Evolutionary conservation across 2,329 filamentous ascomycete species (phyloP).

Genomic region (Penicillium verrucosum): DNA sequence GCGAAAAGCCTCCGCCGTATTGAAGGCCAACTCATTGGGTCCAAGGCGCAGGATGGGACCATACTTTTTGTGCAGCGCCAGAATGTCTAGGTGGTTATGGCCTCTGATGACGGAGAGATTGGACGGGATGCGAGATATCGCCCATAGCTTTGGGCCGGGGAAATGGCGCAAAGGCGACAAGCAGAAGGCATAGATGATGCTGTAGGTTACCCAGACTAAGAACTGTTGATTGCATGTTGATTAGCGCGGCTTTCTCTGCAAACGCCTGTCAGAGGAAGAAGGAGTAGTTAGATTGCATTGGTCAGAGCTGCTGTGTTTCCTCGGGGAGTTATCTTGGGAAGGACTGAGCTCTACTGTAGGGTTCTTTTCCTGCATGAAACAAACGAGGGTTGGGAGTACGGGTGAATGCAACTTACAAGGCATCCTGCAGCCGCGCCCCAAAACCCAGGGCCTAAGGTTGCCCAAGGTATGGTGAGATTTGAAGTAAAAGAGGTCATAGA

Average conservation of each 20-base stretch:
- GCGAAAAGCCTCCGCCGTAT: slow-evolving; percentile 27
- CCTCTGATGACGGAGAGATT: slow-evolving; percentile 23
- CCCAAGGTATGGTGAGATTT: slow-evolving; percentile 8
- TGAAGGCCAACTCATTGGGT: slow-evolving; percentile 28
- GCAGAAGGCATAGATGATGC: slow-evolving; percentile 19
- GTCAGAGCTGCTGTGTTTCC: background rate
- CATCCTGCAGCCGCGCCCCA: slow-evolving; percentile 16
- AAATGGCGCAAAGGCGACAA: slow-evolving; percentile 26
- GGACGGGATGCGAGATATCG: slow-evolving; percentile 23
- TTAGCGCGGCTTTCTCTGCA: background rate
- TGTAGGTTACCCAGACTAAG: slow-evolving; percentile 2
- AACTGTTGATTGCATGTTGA: background rate
- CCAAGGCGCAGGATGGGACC: slow-evolving; percentile 19
- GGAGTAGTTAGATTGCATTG: background rate
- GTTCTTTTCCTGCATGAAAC: slow-evolving; percentile 12
- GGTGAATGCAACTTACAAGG: slow-evolving; percentile 21
- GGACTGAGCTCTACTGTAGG: slow-evolving; percentile 5
- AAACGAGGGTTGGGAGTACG: slow-evolving; percentile 8
- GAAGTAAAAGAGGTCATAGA: background rate
- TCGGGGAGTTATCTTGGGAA: background rate
- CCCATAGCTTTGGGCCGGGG: slow-evolving; percentile 31
- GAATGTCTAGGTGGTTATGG: slow-evolving; percentile 21
- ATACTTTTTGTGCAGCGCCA: slow-evolving; percentile 23
- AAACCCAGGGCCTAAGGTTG: slow-evolving; percentile 9
- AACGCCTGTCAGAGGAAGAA: background rate